Evolutionary conservation across 2,329 filamentous ascomycete genomes (phyloP).

Genomic region (Arthroderma sp.): DNA sequence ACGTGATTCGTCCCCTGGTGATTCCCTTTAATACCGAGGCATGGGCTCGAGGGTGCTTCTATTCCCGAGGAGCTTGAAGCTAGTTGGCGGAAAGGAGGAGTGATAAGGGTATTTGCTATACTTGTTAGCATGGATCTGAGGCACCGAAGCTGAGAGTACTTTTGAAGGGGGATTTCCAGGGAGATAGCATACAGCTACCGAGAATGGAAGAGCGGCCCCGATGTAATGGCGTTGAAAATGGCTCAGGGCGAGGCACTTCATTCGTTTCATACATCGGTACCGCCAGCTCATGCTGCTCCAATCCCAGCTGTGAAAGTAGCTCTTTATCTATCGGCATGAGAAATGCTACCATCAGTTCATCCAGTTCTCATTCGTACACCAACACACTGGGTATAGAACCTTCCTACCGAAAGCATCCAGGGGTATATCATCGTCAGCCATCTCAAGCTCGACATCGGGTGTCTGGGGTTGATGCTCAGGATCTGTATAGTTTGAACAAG

Average conservation of each 20-base stretch:
- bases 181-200: background rate
- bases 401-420: conserved; percentile 40
- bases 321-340: conserved; percentile 24
- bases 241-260: background rate
- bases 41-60: conserved; percentile 24
- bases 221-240: background rate
- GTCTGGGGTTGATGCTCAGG: background rate
- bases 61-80: conserved; percentile 23
- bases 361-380: no score
- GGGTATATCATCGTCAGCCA: conserved; percentile 16
- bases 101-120: conserved; percentile 7
- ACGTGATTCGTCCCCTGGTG: background rate
- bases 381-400: background rate
- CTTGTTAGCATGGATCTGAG: background rate
- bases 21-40: conserved; percentile 13
- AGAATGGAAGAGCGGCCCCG: background rate
- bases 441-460: background rate
- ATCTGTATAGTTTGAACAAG: background rate
- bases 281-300: conserved; percentile 1
- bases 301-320: conserved; percentile 25
- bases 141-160: no score
- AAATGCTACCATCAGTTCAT: background rate
- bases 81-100: conserved; percentile 17
- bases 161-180: background rate
- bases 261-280: background rate